Base-by-base conservation (phyloP, 2,329 filamentous ascomycete genomes). In the Cercospora berteroae region DNA sequence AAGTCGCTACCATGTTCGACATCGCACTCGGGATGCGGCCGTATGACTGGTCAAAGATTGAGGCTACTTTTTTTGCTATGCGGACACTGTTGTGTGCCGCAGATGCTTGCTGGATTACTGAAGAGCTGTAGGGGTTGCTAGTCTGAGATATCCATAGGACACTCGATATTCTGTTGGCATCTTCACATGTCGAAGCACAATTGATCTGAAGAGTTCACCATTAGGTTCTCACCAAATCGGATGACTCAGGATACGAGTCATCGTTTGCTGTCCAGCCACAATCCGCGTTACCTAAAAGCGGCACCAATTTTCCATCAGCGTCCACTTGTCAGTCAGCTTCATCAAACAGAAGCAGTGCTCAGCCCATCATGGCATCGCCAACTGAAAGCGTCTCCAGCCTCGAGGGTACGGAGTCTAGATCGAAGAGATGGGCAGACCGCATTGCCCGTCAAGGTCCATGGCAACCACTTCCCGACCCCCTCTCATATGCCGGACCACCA, bases 391-490 rank as follows among this genome's bases (percentile, higher is more conserved):
- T 31, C 27, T 10, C 27, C 4, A 12, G 23, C n/a, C 16, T 9
- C 29, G 16, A 58, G 55, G n/a, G 10, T 8, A 10, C 16, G 29
- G 55, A 58, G 31, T 36, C 55, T 31, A 36, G 29, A 31, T 58
- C 55, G 16, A 58, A 58, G 63, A 73, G 71, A 69, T 77, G 74
- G 76, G 66, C 68, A 36, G 69, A 72, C n/a, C 73, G 74, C 7
- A 74, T 79, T 27, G 39, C 71, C 27, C 71, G 71, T 36, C 78
- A 80, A 69, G 78, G 79, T 13, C 72, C 73, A 16, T 81, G 79
- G 79, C 70, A 79, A 64, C 74, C 74, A 36, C 18, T 60, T 13
- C 61, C 68, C 10, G 76, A 79, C 66, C 75, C 77, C 1, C 59
- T 77, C 0, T 76, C 78, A 2, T 69, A 77, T 6, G 55, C 68